Conservation (phyloP, 208 protist species). For the Leishmania martiniquensis region DNA sequence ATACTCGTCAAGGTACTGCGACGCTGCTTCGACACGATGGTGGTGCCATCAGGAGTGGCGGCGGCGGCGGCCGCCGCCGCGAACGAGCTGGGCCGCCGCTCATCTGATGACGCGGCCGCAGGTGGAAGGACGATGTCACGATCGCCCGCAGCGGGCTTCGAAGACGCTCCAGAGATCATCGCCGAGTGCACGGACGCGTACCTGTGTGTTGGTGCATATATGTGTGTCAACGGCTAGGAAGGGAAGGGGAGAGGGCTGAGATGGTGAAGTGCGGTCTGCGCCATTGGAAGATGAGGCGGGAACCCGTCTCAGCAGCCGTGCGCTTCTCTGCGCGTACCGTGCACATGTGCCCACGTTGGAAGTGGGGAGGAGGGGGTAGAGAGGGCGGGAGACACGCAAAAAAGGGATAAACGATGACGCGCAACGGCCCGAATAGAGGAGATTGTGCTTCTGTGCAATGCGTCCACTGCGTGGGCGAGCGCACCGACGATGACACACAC, state of each 20-base stretch:
- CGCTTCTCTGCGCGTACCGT: too few species aligned
- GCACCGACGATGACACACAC: neutral
- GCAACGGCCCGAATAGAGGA: neutral
- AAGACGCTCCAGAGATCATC: neutral
- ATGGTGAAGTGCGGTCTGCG: too few species aligned
- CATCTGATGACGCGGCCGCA: neutral
- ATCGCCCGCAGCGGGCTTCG: neutral
- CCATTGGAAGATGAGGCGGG: too few species aligned
- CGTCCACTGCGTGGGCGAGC: neutral
- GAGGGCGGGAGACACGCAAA: too few species aligned
- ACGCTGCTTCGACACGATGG: constrained; percentile 17
- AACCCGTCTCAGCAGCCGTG: too few species aligned
- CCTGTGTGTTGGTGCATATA: neutral
- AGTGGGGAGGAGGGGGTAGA: neutral
- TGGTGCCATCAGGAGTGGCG: constrained; percentile 3
- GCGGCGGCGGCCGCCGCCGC: neutral
- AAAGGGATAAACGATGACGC: neutral
- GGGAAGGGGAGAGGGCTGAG: too few species aligned
- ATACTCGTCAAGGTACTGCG: constrained; percentile 18
- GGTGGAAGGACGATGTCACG: constrained; percentile 1
- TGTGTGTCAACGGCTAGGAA: neutral
- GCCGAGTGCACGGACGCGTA: neutral
- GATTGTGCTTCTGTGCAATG: too few species aligned
- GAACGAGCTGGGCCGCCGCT: neutral
- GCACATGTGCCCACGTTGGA: too few species aligned